Conservation (phyloP, 148 eudicot genomes). For the Vaccinium corymbosum region DNA sequence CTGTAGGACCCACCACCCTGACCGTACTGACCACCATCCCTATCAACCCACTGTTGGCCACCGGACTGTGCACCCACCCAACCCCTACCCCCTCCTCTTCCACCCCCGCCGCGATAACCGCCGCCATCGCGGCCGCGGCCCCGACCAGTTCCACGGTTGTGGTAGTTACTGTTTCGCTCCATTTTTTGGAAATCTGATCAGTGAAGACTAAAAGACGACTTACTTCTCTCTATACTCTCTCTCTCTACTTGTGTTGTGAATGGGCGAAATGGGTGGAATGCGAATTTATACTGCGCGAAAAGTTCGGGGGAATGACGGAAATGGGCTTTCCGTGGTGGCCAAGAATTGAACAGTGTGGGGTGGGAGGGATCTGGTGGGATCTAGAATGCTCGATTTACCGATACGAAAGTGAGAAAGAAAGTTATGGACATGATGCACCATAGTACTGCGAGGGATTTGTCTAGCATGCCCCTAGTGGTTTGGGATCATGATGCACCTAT, state of each 20-base stretch:
- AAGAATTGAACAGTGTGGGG: not conserved
- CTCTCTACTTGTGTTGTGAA: not conserved
- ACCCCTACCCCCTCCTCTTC: not conserved
- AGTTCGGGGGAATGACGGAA: not conserved
- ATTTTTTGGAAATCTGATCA: not conserved
- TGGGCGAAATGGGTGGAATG: not conserved
- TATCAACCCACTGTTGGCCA: too few species aligned
- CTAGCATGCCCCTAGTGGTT: too few species aligned
- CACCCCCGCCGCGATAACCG: not conserved
- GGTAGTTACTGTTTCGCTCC: not conserved
- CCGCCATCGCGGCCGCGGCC: not conserved
- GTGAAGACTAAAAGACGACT: not conserved
- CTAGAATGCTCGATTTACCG: not conserved
- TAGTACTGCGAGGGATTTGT: too few species aligned
- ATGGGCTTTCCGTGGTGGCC: not conserved
- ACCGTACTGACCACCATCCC: not conserved
- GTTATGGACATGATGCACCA: too few species aligned
- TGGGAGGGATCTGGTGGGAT: not conserved
- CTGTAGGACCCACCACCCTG: not conserved
- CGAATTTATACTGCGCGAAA: too few species aligned
- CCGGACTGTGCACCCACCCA: not conserved
- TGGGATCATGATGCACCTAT: too few species aligned
- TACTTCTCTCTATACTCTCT: not conserved
- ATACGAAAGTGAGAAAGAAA: too few species aligned
- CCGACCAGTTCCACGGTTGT: not conserved